Base-by-base conservation (phyloP, 371 early-diverging fungal species). In the Synchytrium microbalum region DNA sequence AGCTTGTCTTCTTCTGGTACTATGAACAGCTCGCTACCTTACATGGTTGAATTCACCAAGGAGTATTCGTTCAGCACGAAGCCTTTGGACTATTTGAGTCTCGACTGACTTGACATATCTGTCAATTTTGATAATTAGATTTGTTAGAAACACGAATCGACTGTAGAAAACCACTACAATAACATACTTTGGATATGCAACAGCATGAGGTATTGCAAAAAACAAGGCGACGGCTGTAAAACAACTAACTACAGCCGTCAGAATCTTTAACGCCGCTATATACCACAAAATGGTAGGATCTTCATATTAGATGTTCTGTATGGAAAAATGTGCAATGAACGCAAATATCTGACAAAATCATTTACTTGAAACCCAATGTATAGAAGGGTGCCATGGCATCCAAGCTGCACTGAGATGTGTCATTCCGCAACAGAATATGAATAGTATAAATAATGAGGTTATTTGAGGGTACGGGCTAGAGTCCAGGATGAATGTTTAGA, bases 91-190 rank as follows among this genome's bases (percentile, higher is more conserved):
- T 8, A 62, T 62, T 29, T 62, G 53, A 23, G 24, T 25, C 30
- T 62, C 63, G 19, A 62, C 31, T 23, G 54, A 32, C 63, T 62
- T 62, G 27, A 62, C 63, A 29, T 62, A 31, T 56, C 63, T 62
- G 29, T 23, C n/a, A 52, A 54, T 10, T 2, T n/a, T 5, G 19
- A 59, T 19, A 19, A 28, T 24, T 23, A 61, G 28, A 30, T 3
- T 3, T 13, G 54, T 2, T 13, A 52, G 3, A 10, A 38, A 14
- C 5, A 61, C n/a, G n/a, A n/a, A n/a, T n/a, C n/a, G n/a, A n/a
- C n/a, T n/a, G n/a, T n/a, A n/a, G n/a, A n/a, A n/a, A n/a, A n/a
- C n/a, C n/a, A n/a, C n/a, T n/a, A n/a, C n/a, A n/a, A n/a, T 57
- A 23, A 57, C 24, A 3, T 24, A 62, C 63, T 54, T 52, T 62